Percentiles rank a stretch among this genome's conserved stretches.
Conservation (phyloP, 805 yeast genomes). For the Cyberlindnera amylophila region DNA sequence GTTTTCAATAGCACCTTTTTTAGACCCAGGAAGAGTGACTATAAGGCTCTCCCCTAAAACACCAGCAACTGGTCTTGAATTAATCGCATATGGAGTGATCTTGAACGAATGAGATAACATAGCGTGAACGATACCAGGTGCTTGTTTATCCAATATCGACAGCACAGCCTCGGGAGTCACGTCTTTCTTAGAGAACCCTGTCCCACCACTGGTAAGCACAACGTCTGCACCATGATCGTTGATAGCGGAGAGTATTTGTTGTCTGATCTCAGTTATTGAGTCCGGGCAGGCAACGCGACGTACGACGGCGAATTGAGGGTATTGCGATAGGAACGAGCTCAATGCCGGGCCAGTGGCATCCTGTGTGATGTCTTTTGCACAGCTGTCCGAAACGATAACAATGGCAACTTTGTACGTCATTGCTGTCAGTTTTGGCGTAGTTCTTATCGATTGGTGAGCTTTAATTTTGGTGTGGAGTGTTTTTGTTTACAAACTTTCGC, state of each 20-base stretch:
- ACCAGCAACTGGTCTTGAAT: constrained; percentile 51
- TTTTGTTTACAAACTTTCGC: neutral
- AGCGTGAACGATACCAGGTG: constrained; percentile 47
- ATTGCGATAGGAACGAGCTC: neutral
- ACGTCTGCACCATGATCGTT: constrained; percentile 14
- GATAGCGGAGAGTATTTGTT: neutral
- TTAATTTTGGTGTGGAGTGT: neutral
- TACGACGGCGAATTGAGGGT: no score
- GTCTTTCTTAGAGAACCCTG: constrained; percentile 46
- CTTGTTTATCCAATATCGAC: constrained; percentile 39
- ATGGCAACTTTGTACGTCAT: constrained; percentile 1
- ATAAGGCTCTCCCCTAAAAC: constrained; percentile 34
- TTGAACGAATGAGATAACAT: constrained; percentile 42
- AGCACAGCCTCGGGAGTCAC: constrained; percentile 48
- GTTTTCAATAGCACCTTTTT: constrained; percentile 45
- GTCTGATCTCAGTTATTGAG: constrained; percentile 3
- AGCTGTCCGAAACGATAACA: constrained; percentile 6
- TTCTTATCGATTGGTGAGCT: no score
- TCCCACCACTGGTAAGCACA: constrained; percentile 49
- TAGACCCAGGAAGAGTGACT: constrained; percentile 50
- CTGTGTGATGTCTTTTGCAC: neutral
- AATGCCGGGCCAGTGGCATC: constrained; percentile 7
- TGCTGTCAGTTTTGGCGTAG: neutral
- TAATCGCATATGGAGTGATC: constrained; percentile 45
- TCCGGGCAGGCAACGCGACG: constrained; percentile 1